These are phyloP conservation scores for Coemansia sp. DNA, from an alignment of 192 early-diverging fungal genomes.

Conservation along the genomic window DNA sequence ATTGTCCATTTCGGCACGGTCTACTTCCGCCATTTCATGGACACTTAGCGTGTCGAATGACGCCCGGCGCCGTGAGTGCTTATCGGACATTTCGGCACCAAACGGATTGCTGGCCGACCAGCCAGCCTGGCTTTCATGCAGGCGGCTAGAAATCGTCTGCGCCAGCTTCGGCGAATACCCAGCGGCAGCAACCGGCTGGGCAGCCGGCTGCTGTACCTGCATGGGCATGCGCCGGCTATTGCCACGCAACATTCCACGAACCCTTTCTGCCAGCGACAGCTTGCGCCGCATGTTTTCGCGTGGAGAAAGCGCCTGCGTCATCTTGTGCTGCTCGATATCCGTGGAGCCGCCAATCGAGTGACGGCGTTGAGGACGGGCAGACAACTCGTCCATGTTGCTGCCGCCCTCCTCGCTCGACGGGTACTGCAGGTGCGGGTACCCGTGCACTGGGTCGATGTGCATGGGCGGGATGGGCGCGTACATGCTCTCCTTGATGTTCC, in stretches of 20 bases:
- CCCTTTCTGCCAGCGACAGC: constrained; percentile 27
- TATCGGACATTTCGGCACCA: neutral
- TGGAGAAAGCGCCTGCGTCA: constrained; percentile 35
- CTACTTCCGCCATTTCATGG: constrained; percentile 47
- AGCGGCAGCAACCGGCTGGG: neutral
- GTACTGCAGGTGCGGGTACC: constrained; percentile 1
- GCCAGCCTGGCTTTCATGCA: neutral
- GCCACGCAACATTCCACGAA: constrained; percentile 36
- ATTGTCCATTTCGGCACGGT: constrained; percentile 35
- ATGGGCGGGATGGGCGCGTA: constrained; percentile 48
- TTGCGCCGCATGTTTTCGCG: constrained; percentile 44
- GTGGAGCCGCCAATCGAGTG: constrained; percentile 53
- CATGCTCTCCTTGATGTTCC: constrained; percentile 52
- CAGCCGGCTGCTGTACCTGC: neutral
- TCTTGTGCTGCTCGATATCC: constrained; percentile 37
- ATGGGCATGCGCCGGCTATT: neutral
- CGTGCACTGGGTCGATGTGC: constrained; percentile 15
- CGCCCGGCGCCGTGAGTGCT: constrained; percentile 20
- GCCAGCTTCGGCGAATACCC: constrained; percentile 6
- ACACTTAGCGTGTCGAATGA: constrained; percentile 47
- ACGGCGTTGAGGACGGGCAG: constrained; percentile 23
- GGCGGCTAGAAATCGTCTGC: neutral
- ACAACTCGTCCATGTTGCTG: constrained; percentile 8
- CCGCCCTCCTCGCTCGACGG: neutral
- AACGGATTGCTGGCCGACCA: constrained; percentile 22